Conservation (phyloP, 179 eudicot species). For the Amaranthus tricolor region DNA sequence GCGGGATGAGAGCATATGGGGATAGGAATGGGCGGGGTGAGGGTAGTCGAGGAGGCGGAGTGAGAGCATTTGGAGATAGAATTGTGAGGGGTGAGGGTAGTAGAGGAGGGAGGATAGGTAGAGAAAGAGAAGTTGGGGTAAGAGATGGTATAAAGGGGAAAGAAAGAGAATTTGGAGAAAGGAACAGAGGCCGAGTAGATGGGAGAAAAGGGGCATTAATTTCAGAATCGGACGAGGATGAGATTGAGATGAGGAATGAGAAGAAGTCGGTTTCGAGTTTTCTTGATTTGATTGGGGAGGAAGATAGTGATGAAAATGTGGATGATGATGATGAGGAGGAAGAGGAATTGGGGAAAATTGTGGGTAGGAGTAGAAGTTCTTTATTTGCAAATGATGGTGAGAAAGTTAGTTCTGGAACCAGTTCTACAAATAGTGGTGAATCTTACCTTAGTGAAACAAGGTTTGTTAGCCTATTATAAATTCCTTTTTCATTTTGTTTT, state of each 20-base stretch:
- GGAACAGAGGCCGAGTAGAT: neutral
- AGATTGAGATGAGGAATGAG: constrained; percentile 15
- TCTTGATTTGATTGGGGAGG: constrained; percentile 60
- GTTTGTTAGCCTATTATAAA: constrained; percentile 23
- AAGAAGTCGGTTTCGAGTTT: constrained; percentile 35
- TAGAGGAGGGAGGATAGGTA: constrained; percentile 23
- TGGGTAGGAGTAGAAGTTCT: constrained; percentile 35
- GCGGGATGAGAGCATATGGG: neutral
- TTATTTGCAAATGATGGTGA: constrained; percentile 31
- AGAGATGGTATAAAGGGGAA: constrained; percentile 24
- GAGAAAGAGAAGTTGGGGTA: constrained; percentile 15
- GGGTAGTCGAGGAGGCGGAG: constrained; percentile 1
- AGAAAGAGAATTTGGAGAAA: constrained; percentile 8
- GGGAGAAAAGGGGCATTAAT: constrained; percentile 24
- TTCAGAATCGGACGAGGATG: constrained; percentile 28
- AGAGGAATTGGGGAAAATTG: constrained; percentile 13
- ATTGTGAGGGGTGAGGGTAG: neutral
- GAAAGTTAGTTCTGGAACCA: constrained; percentile 23
- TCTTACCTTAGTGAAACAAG: constrained; percentile 84
- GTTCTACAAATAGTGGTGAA: constrained; percentile 39
- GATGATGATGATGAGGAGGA: constrained; percentile 29
- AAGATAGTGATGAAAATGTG: constrained; percentile 45
- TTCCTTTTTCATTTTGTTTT: too few relatives aligned
- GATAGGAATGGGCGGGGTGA: constrained; percentile 9
- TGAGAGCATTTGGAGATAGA: too few relatives aligned